Percentiles rank a stretch among this genome's conserved stretches.
phyloP scores from a whole-genome alignment of 1,139 yeast species.

The Lizanozyma gosingica region DNA sequence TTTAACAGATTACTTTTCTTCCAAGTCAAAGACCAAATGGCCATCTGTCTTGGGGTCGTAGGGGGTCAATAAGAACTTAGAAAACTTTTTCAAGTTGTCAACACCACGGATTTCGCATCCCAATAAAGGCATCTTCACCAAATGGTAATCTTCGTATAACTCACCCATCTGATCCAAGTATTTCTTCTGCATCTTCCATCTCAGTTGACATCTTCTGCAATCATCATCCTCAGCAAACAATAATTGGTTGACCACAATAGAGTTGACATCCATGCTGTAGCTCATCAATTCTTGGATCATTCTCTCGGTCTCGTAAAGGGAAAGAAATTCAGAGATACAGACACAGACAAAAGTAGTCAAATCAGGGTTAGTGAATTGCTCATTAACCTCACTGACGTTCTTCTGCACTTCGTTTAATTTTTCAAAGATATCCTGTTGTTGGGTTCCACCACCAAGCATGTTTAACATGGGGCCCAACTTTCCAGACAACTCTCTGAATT shows the following conservation, averaged over 20 bases:
- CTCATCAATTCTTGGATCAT: slow-evolving; percentile 93
- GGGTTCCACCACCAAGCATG: slow-evolving; percentile 56
- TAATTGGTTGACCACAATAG: slow-evolving; percentile 90
- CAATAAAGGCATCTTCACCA: slow-evolving; percentile 88
- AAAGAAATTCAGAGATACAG: slow-evolving; percentile 91
- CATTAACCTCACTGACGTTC: slow-evolving; percentile 80
- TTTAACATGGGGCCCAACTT: slow-evolving; percentile 87
- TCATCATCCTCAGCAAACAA: slow-evolving; percentile 70
- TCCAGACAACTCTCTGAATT: slow-evolving; percentile 79
- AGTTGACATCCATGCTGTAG: slow-evolving; percentile 91
- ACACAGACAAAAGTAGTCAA: slow-evolving; percentile 95
- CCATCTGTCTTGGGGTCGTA: slow-evolving; percentile 60
- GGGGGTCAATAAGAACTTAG: slow-evolving; percentile 58
- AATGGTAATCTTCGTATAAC: slow-evolving; percentile 87
- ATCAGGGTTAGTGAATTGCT: slow-evolving; percentile 93
- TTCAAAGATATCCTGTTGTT: slow-evolving; percentile 69
- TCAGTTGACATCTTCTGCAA: slow-evolving; percentile 84
- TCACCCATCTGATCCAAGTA: slow-evolving; percentile 92
- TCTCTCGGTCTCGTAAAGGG: slow-evolving; percentile 93
- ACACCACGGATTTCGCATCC: slow-evolving; percentile 93
- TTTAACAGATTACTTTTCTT: slow-evolving; percentile 34
- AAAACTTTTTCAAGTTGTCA: slow-evolving; percentile 70
- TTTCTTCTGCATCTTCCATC: slow-evolving; percentile 94
- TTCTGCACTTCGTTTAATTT: slow-evolving; percentile 79
- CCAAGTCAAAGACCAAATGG: slow-evolving; percentile 54